Conservation (phyloP, 306 rosid genomes). For the Argentina anserina region DNA sequence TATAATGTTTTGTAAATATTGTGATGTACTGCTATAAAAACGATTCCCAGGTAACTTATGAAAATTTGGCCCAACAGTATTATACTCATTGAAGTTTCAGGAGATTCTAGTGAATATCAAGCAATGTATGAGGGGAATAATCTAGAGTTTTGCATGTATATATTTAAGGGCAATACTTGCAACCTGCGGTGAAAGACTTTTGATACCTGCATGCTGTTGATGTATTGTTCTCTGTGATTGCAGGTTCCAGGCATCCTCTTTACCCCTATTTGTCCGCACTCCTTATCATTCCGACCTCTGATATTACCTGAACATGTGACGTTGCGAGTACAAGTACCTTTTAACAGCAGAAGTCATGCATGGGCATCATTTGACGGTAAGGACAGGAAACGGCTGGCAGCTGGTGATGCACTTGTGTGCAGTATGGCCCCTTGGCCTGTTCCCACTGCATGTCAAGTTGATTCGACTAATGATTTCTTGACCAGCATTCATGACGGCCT, state of each 20-base stretch:
- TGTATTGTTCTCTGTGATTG: constrained; percentile 12
- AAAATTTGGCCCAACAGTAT: neutral
- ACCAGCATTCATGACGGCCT: constrained; percentile 91
- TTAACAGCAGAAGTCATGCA: constrained; percentile 83
- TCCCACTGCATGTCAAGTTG: constrained; percentile 82
- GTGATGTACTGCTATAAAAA: neutral
- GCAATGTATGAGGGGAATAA: neutral
- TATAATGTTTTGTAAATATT: neutral
- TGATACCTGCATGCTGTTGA: neutral
- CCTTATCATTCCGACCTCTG: constrained; percentile 84
- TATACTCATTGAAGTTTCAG: neutral
- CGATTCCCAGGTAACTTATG: neutral
- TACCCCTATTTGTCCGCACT: constrained; percentile 93
- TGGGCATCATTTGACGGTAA: constrained; percentile 98
- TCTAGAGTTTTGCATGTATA: neutral
- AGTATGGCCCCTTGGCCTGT: constrained; percentile 99
- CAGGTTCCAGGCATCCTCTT: constrained; percentile 98
- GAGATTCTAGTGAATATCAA: neutral
- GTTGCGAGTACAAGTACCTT: constrained; percentile 78
- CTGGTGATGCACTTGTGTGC: constrained; percentile 94
- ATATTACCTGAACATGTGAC: constrained; percentile 89
- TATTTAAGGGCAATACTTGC: neutral
- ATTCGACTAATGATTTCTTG: constrained; percentile 84
- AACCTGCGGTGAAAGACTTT: neutral
- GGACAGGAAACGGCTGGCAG: constrained; percentile 70